Evolutionary conservation across 1,139 yeast species (phyloP).

Genomic region (Saccharomycopsis hybrid): DNA sequence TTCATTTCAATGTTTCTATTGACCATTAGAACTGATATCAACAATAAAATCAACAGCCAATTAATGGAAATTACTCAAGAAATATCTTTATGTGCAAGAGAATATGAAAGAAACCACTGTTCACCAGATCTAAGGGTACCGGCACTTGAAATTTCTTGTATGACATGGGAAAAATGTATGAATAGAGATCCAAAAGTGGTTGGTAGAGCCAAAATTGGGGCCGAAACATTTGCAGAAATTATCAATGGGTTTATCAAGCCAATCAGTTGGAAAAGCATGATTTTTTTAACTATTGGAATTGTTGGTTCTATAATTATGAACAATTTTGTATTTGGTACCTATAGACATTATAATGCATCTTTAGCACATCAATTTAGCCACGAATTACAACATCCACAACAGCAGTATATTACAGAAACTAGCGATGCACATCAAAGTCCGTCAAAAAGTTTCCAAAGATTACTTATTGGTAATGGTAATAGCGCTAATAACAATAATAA

Average conservation of each 20-base stretch:
- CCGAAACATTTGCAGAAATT: constrained; percentile 77
- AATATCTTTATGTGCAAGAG: constrained; percentile 63
- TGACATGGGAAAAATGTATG: constrained; percentile 80
- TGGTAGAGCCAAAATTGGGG: constrained; percentile 72
- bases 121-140: constrained; percentile 53
- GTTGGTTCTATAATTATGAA: constrained; percentile 30
- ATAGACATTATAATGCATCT: constrained; percentile 6
- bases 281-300: constrained; percentile 38
- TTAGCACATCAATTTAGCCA: background rate
- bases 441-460: background rate
- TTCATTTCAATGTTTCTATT: constrained; percentile 43
- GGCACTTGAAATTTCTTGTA: constrained; percentile 67
- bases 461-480: background rate
- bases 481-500: background rate
- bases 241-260: constrained; percentile 72
- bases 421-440: background rate
- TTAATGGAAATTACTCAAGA: constrained; percentile 56
- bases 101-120: constrained; percentile 70
- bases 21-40: constrained; percentile 66
- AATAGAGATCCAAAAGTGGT: constrained; percentile 72
- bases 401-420: constrained; percentile 4
- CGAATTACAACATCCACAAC: background rate
- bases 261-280: constrained; percentile 67
- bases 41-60: constrained; percentile 58
- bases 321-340: constrained; percentile 16